phyloP scores from a whole-genome alignment of 192 early-diverging fungal species.

The Jimgerdemannia flammicorona region DNA sequence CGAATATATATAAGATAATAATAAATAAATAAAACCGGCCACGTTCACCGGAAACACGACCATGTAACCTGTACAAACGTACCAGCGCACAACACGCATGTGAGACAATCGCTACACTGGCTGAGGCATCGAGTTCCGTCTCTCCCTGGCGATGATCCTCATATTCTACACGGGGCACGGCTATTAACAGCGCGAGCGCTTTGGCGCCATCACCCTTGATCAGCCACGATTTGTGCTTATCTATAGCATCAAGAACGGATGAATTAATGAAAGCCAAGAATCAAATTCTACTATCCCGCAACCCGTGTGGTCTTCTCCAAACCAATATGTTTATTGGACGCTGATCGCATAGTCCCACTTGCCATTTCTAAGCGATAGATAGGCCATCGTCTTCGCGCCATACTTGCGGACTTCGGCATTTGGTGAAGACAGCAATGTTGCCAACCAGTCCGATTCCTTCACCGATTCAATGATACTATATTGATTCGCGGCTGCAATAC shows the following conservation, averaged over 20 bases:
- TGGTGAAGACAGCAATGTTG: slow-evolving; percentile 34
- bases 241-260: no score
- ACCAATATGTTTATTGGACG: no score
- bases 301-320: no score
- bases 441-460: slow-evolving; percentile 28
- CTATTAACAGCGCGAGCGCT: slow-evolving; percentile 18
- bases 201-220: slow-evolving; percentile 24
- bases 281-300: no score
- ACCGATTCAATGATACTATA: slow-evolving; percentile 45
- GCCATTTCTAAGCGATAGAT: slow-evolving; percentile 52
- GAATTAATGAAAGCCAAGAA: no score
- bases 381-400: slow-evolving; percentile 52
- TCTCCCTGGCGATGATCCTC: background rate
- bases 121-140: background rate
- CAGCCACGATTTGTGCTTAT: slow-evolving; percentile 34
- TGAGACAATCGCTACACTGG: slow-evolving; percentile 33
- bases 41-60: background rate
- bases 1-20: no score
- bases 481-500: slow-evolving; percentile 36
- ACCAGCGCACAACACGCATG: slow-evolving; percentile 53
- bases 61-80: background rate
- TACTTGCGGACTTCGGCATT: slow-evolving; percentile 48
- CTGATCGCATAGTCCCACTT: no score
- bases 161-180: slow-evolving; percentile 4
- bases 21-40: no score